These are phyloP conservation scores for Immersiporthe knoxdaviesiana DNA, from an alignment of 2,329 filamentous ascomycete genomes.

Conservation along the genomic window DNA sequence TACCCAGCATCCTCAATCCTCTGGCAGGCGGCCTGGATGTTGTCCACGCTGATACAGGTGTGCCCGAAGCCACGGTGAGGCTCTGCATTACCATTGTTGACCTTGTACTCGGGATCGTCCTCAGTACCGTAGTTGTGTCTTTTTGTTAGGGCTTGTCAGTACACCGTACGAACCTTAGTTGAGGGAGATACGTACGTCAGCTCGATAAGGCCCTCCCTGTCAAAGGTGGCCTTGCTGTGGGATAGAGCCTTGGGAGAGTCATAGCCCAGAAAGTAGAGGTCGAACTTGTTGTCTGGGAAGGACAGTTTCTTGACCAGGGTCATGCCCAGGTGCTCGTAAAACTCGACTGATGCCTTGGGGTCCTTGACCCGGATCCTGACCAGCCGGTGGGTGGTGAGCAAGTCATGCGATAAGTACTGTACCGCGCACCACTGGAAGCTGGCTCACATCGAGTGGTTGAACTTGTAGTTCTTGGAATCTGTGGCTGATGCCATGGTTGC, in stretches of 20 bases:
- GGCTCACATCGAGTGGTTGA: slow-evolving; percentile 83
- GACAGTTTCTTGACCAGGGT: slow-evolving; percentile 78
- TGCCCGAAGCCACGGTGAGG: slow-evolving; percentile 85
- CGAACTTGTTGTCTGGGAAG: slow-evolving; percentile 88
- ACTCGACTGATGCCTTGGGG: slow-evolving; percentile 85
- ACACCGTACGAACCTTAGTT: neutral
- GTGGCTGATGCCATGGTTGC: slow-evolving; percentile 70
- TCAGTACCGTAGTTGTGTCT: slow-evolving; percentile 84
- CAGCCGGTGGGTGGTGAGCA: slow-evolving; percentile 7
- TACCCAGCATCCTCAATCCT: slow-evolving; percentile 89
- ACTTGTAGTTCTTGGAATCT: slow-evolving; percentile 76
- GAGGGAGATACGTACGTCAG: slow-evolving; percentile 52
- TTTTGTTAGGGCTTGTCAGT: neutral
- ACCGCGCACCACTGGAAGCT: neutral
- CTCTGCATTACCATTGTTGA: slow-evolving; percentile 90
- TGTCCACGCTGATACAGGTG: slow-evolving; percentile 79
- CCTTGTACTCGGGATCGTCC: slow-evolving; percentile 75
- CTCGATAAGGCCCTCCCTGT: slow-evolving; percentile 89
- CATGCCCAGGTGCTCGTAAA: slow-evolving; percentile 93
- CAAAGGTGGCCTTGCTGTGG: slow-evolving; percentile 70
- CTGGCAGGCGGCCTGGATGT: slow-evolving; percentile 87
- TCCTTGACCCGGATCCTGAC: slow-evolving; percentile 90
- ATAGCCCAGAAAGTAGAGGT: slow-evolving; percentile 94
- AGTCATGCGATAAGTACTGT: slow-evolving; percentile 29
- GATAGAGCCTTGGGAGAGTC: slow-evolving; percentile 77